phyloP scores from a whole-genome alignment of 139 green algal genomes.

The Tetradesmus lagerheimii region DNA sequence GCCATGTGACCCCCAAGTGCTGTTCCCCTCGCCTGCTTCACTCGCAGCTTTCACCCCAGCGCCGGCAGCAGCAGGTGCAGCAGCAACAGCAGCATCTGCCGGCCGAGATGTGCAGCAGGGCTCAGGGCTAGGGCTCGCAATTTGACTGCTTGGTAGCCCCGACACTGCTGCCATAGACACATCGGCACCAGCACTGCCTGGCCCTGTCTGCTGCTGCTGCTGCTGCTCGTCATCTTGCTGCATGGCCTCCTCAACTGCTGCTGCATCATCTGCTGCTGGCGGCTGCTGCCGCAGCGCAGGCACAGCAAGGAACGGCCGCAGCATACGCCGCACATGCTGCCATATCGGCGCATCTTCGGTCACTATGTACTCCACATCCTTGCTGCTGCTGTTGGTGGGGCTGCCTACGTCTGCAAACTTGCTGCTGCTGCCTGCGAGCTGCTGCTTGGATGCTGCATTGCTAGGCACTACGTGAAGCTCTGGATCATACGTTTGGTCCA shows the following conservation, averaged over 20 bases:
- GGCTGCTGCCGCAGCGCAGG: conserved; percentile 14
- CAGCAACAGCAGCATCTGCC: not conserved
- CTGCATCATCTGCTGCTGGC: not conserved
- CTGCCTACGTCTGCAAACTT: not conserved
- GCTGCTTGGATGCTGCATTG: not conserved
- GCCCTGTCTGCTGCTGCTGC: not conserved
- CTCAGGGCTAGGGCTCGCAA: conserved; percentile 6
- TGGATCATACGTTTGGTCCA: not conserved
- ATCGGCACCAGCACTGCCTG: not conserved
- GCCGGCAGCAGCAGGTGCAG: conserved; percentile 3
- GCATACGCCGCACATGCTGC: conserved; percentile 7
- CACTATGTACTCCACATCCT: conserved; percentile 7
- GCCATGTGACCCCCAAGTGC: conserved; percentile 31
- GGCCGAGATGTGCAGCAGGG: conserved; percentile 10
- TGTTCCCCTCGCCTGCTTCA: conserved; percentile 23
- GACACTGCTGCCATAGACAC: conserved; percentile 21
- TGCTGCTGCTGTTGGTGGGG: not conserved
- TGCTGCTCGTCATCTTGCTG: conserved; percentile 30
- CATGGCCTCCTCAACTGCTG: conserved; percentile 5
- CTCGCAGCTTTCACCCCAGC: conserved; percentile 6
- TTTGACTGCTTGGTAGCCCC: not conserved
- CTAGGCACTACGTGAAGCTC: not conserved
- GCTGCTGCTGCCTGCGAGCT: not conserved
- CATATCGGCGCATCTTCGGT: conserved; percentile 33
- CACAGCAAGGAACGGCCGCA: conserved; percentile 41